A percentile compares a stretch with the other conserved stretches of the same genome.
Conservation (phyloP, 805 yeast species). For the Kuraishia cidri region DNA sequence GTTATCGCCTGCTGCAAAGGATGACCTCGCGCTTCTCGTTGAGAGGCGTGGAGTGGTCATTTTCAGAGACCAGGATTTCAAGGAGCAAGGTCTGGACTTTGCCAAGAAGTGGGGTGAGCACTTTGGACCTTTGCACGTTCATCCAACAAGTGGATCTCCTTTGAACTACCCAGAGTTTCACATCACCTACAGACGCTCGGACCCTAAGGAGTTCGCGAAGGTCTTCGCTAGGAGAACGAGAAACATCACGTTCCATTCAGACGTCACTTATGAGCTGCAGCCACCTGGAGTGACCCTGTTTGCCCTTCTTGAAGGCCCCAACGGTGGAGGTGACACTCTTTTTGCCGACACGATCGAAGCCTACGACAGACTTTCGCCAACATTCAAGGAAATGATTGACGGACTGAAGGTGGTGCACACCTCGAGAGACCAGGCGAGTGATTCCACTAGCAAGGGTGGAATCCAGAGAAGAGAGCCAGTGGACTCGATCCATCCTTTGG, state of each 20-base stretch:
- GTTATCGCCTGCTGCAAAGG: slow-evolving; percentile 29
- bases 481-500: slow-evolving; percentile 57
- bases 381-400: slow-evolving; percentile 44
- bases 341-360: slow-evolving; percentile 69
- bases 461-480: slow-evolving; percentile 59
- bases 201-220: slow-evolving; percentile 15
- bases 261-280: slow-evolving; percentile 57
- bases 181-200: slow-evolving; percentile 28
- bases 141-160: slow-evolving; percentile 44
- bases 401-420: slow-evolving; percentile 65
- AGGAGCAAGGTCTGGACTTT: slow-evolving; percentile 26
- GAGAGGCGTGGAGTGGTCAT: slow-evolving; percentile 39
- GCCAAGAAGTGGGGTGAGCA: slow-evolving; percentile 32
- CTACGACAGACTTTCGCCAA: slow-evolving; percentile 61
- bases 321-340: slow-evolving; percentile 69
- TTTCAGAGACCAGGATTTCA: slow-evolving; percentile 36
- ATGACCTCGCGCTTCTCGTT: slow-evolving; percentile 36
- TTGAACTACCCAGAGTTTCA: slow-evolving; percentile 29
- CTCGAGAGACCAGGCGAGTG: slow-evolving; percentile 60
- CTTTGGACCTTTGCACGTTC: slow-evolving; percentile 36
- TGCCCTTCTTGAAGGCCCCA: slow-evolving; percentile 32
- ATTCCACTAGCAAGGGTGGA: slow-evolving; percentile 47
- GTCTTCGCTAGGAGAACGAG: slow-evolving; percentile 18
- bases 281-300: slow-evolving; percentile 47
- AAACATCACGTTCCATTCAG: slow-evolving; percentile 35